A percentile compares a stretch with the other conserved stretches of the same genome.
phyloP scores from a whole-genome alignment of 1,284 basidiomycete genomes.

The Trichosporon sp. region DNA sequence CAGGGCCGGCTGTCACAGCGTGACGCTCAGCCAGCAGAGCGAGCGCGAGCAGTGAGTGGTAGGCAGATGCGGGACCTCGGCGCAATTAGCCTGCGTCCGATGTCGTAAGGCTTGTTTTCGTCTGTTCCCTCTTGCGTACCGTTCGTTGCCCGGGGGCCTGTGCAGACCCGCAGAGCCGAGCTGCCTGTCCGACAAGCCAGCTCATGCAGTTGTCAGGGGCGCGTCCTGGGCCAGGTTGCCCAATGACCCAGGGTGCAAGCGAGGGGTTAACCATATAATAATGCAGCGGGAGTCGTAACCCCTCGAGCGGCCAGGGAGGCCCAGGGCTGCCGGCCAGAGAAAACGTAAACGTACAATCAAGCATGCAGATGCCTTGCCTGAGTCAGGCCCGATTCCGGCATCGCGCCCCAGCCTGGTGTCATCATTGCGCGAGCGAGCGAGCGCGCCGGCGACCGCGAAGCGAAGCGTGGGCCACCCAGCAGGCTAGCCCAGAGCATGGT shows the following conservation, averaged over 20 bases:
- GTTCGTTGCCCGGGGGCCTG: not conserved
- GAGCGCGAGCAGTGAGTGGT: no score
- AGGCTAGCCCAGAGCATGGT: not conserved
- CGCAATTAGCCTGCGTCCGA: not conserved
- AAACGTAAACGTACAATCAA: not conserved
- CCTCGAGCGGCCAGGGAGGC: not conserved
- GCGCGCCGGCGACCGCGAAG: no score
- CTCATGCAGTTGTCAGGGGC: not conserved
- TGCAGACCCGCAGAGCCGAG: not conserved
- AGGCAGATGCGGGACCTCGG: not conserved
- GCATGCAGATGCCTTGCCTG: not conserved
- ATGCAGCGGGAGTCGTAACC: not conserved
- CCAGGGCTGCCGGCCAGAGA: no score
- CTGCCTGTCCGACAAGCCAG: not conserved
- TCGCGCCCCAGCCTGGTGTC: not conserved
- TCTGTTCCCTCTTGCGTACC: not conserved
- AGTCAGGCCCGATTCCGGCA: not conserved
- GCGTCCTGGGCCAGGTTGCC: not conserved
- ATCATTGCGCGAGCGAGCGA: no score
- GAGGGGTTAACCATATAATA: constrained; percentile 4
- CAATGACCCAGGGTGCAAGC: not conserved
- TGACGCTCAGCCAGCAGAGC: no score
- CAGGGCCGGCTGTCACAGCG: not conserved
- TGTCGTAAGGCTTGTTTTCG: not conserved
- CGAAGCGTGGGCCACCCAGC: not conserved